Evolutionary conservation across 2,329 filamentous ascomycete species (phyloP).

Genomic region (Hymenoscyphus fructigenus): DNA sequence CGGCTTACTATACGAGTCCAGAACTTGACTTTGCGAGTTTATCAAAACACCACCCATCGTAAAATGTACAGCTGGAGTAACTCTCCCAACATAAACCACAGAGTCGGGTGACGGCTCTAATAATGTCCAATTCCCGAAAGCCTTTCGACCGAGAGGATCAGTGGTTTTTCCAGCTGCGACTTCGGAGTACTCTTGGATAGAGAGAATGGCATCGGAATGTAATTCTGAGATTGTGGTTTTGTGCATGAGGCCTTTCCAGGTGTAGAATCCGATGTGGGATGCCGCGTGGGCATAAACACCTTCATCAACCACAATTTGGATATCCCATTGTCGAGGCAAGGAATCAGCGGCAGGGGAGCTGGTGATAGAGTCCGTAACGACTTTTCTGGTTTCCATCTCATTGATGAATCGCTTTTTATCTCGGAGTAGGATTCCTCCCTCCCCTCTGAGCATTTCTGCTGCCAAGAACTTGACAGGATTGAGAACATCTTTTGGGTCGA

Average conservation of each 20-base stretch:
- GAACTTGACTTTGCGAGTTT: slow-evolving; percentile 51
- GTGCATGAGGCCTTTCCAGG: slow-evolving; percentile 59
- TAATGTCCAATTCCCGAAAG: slow-evolving; percentile 59
- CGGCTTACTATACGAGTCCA: slow-evolving; percentile 43
- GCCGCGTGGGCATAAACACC: slow-evolving; percentile 52
- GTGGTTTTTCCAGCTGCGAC: slow-evolving; percentile 41
- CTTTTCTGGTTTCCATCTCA: slow-evolving; percentile 59
- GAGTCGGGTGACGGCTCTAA: slow-evolving; percentile 48
- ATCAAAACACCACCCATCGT: slow-evolving; percentile 66
- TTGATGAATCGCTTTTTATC: slow-evolving; percentile 57
- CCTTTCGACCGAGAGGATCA: slow-evolving; percentile 48
- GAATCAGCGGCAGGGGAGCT: slow-evolving; percentile 34
- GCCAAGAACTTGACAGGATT: slow-evolving; percentile 60
- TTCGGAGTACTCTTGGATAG: slow-evolving; percentile 50
- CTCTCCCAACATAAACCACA: slow-evolving; percentile 55
- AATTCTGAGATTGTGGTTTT: slow-evolving; percentile 56
- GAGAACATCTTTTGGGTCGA: slow-evolving; percentile 49
- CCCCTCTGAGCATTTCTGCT: slow-evolving; percentile 61
- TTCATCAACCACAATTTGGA: slow-evolving; percentile 59
- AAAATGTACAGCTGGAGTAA: slow-evolving; percentile 65
- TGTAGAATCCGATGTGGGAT: slow-evolving; percentile 61
- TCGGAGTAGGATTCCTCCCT: slow-evolving; percentile 58
- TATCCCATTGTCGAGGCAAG: slow-evolving; percentile 53
- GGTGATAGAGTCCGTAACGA: slow-evolving; percentile 55
- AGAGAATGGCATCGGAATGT: slow-evolving; percentile 39